Base-by-base conservation (phyloP, 495 filamentous ascomycete genomes). In the Aspergillus heteromorphus region DNA sequence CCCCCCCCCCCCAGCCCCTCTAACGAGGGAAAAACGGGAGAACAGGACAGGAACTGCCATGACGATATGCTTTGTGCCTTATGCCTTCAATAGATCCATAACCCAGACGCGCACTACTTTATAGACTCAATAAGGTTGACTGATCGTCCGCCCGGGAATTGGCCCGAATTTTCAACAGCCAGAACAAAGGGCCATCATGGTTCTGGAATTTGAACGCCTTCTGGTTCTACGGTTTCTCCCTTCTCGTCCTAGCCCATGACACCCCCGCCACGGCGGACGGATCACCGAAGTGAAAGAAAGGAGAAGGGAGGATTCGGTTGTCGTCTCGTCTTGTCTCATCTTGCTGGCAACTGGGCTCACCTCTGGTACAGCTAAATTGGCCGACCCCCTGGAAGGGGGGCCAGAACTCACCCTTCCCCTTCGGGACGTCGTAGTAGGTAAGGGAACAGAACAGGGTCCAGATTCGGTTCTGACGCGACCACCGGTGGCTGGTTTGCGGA, bases 331-430 rank as follows among this genome's bases (percentile, higher is more conserved):
- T 47, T 23, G 16, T 29, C 23, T 3, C 23, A 7, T 9, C 40
- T 27, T 31, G 40, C 23, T 43, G 27, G 41, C 25, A 18, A 17
- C 42, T 53, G 20, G 36, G 36, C n/a, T n/a, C 25, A 41, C 13
- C 11, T 38, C 40, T 40, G 36, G 45, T 34, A 29, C 53, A 47
- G 51, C 56, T 48, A 59, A 54, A 42, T 52, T 52, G 25, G 48
- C 48, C 43, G 49, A 54, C 51, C 54, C 56, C 57, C 61, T 57
- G 49, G 54, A 47, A n/a, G n/a, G 43, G 61, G 61, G 60, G 40
- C 61, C 57, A 63, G 61, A 59, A 57, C 61, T 20, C 42, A 23
- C 43, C 21, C 14, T 30, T 57, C 40, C 16, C 11, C n/a, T 16
- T n/a, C 27, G 45, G 17, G 29, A 34, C 49, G 36, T 18, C 42